Base-by-base conservation (phyloP, 495 filamentous ascomycete genomes). In the Penicillium samsonianum region DNA sequence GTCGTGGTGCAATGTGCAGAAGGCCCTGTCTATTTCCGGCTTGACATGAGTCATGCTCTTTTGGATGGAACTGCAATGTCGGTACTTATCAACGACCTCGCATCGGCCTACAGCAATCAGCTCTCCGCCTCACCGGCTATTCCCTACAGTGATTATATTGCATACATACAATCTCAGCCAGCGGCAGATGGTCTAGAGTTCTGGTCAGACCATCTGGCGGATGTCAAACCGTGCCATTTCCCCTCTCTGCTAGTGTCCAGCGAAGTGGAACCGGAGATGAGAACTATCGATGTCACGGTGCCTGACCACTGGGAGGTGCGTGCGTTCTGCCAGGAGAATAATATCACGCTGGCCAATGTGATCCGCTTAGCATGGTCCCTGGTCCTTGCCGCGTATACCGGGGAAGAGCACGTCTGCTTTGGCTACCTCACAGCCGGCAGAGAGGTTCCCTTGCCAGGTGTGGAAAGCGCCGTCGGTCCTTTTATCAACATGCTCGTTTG, bases 331-430 rank as follows among this genome's bases (percentile, higher is more conserved):
- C 38, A 41, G 20, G n/a, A 19, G 38, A 41, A 41, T 5, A 41
- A 41, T 17, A n/a, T 47, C 12, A 80, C 80, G 54, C 83, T 83
- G 79, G 68, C 82, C 1, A 80, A 80, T 7, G 62, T 73, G 0
- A 75, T 75, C 7, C 81, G 77, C 35, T 74, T 83, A 30, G 78
- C 80, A 6, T 62, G 83, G n/a, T 60, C 59, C n/a, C 57, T 70
- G 30, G 75, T 83, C 64, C 81, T 71, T 72, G 6, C 80, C 73
- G 1, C 74, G 73, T 10, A 85, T 82, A 67, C 79, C 65, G 7
- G 80, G 80, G 53, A 72, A 75, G 46, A 82, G 78, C 62, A 70
- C 63, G 16, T 70, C 80, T 47, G 53, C 44, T 50, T 41, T 20
- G 25, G 52, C 59, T 41, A 41, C 9, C 38, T 41, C 2, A 41